Evolutionary conservation across 352 stramenopile species (phyloP).

Genomic region (Phytophthora citricola): DNA sequence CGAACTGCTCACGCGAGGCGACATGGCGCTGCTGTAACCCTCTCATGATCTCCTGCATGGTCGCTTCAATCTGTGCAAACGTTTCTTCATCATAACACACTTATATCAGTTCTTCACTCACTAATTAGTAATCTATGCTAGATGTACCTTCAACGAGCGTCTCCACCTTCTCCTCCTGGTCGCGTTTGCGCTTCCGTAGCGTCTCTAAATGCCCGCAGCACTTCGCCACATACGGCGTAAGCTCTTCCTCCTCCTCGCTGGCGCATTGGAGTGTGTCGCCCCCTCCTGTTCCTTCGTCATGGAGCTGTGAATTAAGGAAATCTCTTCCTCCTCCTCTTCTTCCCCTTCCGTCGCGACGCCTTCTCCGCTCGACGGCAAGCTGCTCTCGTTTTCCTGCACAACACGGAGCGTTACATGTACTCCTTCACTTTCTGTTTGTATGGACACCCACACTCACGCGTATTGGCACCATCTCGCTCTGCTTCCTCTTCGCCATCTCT

Average conservation of each 20-base stretch:
- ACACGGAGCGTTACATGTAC: not conserved
- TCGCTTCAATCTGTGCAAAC: slow-evolving; percentile 46
- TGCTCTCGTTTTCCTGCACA: slow-evolving; percentile 33
- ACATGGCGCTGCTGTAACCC: slow-evolving; percentile 46
- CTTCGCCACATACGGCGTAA: slow-evolving; percentile 53
- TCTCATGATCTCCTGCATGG: slow-evolving; percentile 53
- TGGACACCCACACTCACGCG: slow-evolving; percentile 11
- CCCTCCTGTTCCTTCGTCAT: slow-evolving; percentile 7
- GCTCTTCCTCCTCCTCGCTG: slow-evolving; percentile 31
- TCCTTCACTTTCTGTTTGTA: not conserved
- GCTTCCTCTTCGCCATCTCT: slow-evolving; percentile 37
- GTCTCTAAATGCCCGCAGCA: slow-evolving; percentile 47
- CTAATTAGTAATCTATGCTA: not conserved
- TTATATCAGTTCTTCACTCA: not conserved
- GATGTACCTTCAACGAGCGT: slow-evolving; percentile 53
- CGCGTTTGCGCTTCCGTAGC: slow-evolving; percentile 58
- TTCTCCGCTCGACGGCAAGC: slow-evolving; percentile 33
- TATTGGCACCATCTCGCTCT: slow-evolving; percentile 29
- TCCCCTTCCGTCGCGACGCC: slow-evolving; percentile 41
- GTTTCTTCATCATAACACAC: slow-evolving; percentile 33
- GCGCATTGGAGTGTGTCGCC: not conserved
- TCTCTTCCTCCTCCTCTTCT: slow-evolving; percentile 30
- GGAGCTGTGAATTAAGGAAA: slow-evolving; percentile 10
- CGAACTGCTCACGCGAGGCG: slow-evolving; percentile 42
- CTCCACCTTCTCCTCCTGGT: slow-evolving; percentile 64